Evolutionary conservation across 345 rosid species (phyloP).

Genomic region (Draba incana): DNA sequence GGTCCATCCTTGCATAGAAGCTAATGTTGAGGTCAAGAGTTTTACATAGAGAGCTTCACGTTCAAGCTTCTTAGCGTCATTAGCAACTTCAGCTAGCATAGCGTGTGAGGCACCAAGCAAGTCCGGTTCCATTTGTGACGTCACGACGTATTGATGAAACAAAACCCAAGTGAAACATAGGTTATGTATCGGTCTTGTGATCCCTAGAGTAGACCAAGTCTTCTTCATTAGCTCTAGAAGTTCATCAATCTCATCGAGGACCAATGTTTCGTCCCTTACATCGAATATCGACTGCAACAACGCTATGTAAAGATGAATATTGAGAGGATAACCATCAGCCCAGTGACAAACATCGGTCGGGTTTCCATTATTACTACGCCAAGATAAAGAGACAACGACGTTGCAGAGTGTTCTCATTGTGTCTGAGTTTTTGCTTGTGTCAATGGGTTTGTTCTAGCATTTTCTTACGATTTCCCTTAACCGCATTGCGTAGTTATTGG

Average conservation of each 20-base stretch:
- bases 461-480: conserved; percentile 62
- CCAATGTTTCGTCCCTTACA: conserved; percentile 71
- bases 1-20: conserved; percentile 81
- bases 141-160: conserved; percentile 73
- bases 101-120: conserved; percentile 74
- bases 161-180: conserved; percentile 87
- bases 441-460: conserved; percentile 53
- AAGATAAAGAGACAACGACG: conserved; percentile 67
- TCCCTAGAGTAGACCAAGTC: conserved; percentile 88
- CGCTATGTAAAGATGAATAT: conserved; percentile 62
- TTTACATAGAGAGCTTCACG: conserved; percentile 64
- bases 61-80: conserved; percentile 70
- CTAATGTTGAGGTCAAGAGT: conserved; percentile 60
- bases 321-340: conserved; percentile 94
- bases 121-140: conserved; percentile 71
- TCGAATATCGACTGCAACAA: conserved; percentile 78
- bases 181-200: conserved; percentile 68
- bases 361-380: conserved; percentile 66
- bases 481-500: conserved; percentile 57
- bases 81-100: conserved; percentile 77
- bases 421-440: conserved; percentile 73
- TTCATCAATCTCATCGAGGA: conserved; percentile 91
- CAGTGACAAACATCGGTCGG: conserved; percentile 84
- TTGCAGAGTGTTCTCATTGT: conserved; percentile 68
- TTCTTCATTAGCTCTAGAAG: conserved; percentile 85